Base-by-base conservation (phyloP, 805 yeast species). In the Kodamaea laetipori region DNA sequence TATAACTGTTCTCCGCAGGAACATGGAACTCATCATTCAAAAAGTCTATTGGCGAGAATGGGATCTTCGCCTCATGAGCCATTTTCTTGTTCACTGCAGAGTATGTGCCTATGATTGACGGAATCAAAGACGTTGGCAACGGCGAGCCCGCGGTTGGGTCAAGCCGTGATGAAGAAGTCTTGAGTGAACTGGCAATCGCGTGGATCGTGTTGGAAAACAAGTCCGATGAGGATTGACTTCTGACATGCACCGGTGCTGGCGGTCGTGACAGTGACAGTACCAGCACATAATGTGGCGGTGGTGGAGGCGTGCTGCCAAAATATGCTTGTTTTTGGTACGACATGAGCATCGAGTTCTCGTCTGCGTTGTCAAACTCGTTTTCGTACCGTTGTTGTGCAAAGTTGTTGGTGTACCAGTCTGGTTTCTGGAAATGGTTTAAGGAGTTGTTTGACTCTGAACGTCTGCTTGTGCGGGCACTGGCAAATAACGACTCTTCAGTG, bases 11-110 rank as follows among this genome's bases (percentile, higher is more conserved):
- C 32, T 41, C 39, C 35, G 37, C 51, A 3, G 54, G 39, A 5
- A 36, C 38, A 24, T 45, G 40, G 33, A 58, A 62, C 5, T 66
- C 71, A 43, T 64, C 67, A 42, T 55, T 57, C 44, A 70, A 55
- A 44, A 71, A 71, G 48, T 71, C 75, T 12, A 59, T 64, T 7
- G 76, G 76, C 53, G 63, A 63, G 46, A 71, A 70, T 18, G 76
- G 76, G 10, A 61, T 51, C 43, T 64, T 67, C 19, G 60, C 39
- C 10, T 64, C 72, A 48, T 61, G 55, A 3, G 60, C 46, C 67
- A 69, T 59, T 39, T 66, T 68, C 48, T 60, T 63, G 10, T 61
- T 56, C 9, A 70, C 56, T 10, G 66, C 63, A 13, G 73, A 65
- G 41, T 67, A 67, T 11, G 61, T 67, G 3, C 73, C 71, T 12